Base-by-base conservation (phyloP, 805 yeast genomes). In the Grigorovia jiainica region DNA sequence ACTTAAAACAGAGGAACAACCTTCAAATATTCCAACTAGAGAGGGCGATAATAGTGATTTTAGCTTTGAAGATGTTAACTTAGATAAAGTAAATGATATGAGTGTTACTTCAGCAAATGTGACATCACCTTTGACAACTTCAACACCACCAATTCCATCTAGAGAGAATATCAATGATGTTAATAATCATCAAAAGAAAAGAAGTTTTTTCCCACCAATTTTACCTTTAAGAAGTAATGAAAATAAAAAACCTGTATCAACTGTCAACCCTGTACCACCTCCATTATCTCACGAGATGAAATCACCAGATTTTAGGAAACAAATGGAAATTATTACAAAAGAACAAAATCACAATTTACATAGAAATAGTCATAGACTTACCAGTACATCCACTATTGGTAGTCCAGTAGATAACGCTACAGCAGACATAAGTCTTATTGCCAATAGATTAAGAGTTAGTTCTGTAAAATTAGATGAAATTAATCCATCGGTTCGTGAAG, bases 381-480 rank as follows among this genome's bases (percentile, higher is more conserved):
- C 20, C 20, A 31, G 16, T 31, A 15, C 34, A 16, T 15, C 20
- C 9, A 7, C 18, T 3, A 19, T 16, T 4, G 34, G 34, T 15
- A 31, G 34, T 31, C 20, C 20, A 15, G 30, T 36, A 6, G 41
- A 41, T 13, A 31, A 37, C 32, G 57, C 52, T 44, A 27, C 31
- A 2, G 68, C 72, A 31, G 72, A 73, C 43, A 71, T 76, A 47
- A 82, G 76, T 54, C 66, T 86, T 46, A 66, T 85, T 30, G 70
- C 78, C 37, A 71, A 78, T 38, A 72, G 86, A 46, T 72, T 73
- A 39, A 71, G 72, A 47, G 78, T 75, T 38, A 75, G 82, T 38
- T 68, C 71, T 43, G 68, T 68, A 41, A 76, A 71, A 30, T 70
- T 76, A 38, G 65, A 66, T 23, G 57, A 70, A 7, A 75, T 73